Percentiles rank a stretch among this genome's conserved stretches.
These are phyloP conservation scores for Mycena polygramma DNA, from an alignment of 768 basidiomycete species.

Conservation along the genomic window DNA sequence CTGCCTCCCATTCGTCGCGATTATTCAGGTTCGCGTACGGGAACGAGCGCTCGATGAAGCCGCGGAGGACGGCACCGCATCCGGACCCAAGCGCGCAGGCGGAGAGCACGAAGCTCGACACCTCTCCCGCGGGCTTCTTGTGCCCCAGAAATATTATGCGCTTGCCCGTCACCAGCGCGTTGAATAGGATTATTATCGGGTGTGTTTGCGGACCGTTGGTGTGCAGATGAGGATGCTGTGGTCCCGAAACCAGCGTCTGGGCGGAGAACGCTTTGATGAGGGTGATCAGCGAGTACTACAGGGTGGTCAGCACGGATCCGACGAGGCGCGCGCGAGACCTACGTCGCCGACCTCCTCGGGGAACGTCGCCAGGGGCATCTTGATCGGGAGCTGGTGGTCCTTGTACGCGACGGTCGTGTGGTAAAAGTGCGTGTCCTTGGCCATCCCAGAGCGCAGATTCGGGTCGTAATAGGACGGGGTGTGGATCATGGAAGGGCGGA, in stretches of 20 bases:
- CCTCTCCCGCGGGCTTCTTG: constrained; percentile 88
- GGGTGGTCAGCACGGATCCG: constrained; percentile 71
- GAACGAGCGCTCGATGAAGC: constrained; percentile 92
- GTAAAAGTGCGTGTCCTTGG: constrained; percentile 95
- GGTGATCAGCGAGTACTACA: constrained; percentile 57
- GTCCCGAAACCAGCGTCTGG: constrained; percentile 65
- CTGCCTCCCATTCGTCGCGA: constrained; percentile 90
- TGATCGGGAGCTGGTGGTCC: constrained; percentile 88
- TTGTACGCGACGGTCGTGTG: constrained; percentile 89
- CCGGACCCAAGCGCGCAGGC: constrained; percentile 95
- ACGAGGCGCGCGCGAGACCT: constrained; percentile 42
- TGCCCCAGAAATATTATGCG: constrained; percentile 97
- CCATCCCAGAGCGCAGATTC: constrained; percentile 60
- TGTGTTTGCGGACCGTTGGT: constrained; percentile 92
- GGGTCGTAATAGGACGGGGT: constrained; percentile 61
- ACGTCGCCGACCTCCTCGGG: constrained; percentile 98
- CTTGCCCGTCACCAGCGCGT: constrained; percentile 94
- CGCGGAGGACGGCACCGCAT: constrained; percentile 85
- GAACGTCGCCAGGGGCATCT: constrained; percentile 90
- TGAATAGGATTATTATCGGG: constrained; percentile 95
- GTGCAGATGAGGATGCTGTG: constrained; percentile 92
- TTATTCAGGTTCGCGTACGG: constrained; percentile 94
- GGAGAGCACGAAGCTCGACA: constrained; percentile 92
- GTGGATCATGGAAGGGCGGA: constrained; percentile 49
- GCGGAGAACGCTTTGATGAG: constrained; percentile 53